Evolutionary conservation across 768 basidiomycete species (phyloP).

Genomic region (Jaapia argillacea): DNA sequence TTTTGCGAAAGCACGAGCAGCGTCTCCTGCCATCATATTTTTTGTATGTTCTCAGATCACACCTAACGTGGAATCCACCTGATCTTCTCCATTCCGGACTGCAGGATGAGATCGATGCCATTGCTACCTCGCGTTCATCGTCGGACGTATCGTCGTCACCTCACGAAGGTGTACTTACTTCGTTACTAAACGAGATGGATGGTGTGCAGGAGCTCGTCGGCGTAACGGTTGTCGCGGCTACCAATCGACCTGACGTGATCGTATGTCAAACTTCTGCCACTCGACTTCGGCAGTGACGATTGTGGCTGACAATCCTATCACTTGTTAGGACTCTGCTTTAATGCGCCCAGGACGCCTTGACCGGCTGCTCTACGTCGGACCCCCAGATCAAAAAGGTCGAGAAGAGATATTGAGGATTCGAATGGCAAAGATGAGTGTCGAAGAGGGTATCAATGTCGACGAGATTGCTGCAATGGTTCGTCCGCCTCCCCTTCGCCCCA

Average conservation of each 20-base stretch:
- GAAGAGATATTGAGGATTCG: constrained; percentile 81
- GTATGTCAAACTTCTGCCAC: too few relatives aligned
- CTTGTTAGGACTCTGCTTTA: constrained; percentile 78
- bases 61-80: too few relatives aligned
- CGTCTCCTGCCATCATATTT: constrained; percentile 92
- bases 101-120: constrained; percentile 95
- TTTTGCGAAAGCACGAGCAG: constrained; percentile 90
- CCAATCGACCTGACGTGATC: constrained; percentile 90
- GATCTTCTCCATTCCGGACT: neutral
- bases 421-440: constrained; percentile 72
- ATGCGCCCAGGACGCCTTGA: constrained; percentile 94
- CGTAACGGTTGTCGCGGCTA: constrained; percentile 94
- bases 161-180: constrained; percentile 88
- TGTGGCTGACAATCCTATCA: neutral
- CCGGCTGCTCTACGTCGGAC: constrained; percentile 89
- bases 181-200: constrained; percentile 95
- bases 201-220: constrained; percentile 92
- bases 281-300: neutral
- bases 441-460: constrained; percentile 52
- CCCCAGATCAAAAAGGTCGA: constrained; percentile 72
- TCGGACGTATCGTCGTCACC: constrained; percentile 43
- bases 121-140: constrained; percentile 65
- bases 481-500: neutral
- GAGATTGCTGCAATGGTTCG: constrained; percentile 64
- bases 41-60: constrained; percentile 57